Evolutionary conservation across 73 alveolate genomes (phyloP), one percentile per base, ranked within the genome.

Genomic region (Symbiodinium natans): DNA sequence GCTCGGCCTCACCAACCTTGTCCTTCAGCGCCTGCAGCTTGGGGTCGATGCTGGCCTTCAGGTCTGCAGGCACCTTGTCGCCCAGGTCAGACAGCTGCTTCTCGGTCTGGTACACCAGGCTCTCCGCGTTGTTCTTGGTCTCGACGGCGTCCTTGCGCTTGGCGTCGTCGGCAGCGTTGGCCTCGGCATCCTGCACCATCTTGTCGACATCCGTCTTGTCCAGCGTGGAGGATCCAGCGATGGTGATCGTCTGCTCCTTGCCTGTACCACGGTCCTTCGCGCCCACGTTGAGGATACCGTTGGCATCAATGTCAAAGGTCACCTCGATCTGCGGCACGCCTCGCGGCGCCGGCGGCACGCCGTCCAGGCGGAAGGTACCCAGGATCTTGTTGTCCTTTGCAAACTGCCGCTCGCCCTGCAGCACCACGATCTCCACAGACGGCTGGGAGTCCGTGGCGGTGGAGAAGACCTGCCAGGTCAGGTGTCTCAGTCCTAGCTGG

Each of bases 261-360:
- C 99, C 99, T 29, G 99, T 99, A 17, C 99, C 99, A 96, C 99
- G 99, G 80, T 99, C 99, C 99, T 99, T 99, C 48, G 99, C 99
- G 31, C 98, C 92, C 21, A 99, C 99, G 95, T 99, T 99, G 99
- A 99, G 99, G 95, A 99, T 99, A 93, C 99, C 99, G 99, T 99
- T 99, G 93, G 99, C 99, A 99, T 99, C 99, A 82, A 99, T 99
- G 84, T 99, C 99, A 99, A 99, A 99, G 93, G 99, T 99, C 97
- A 99, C 99, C 82, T 99, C 99, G 96, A 99, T 99, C 99, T 99
- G 99, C 27, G 99, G 99, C 99, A 99, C 99, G 21, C 99, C 99
- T 59, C 99, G 99, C 98, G 97, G 97, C 27, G 97, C 97, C 7
- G 97, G 97, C 10, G 97, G 97, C 41, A 90, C 89, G 89, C 99